Conservation (phyloP, 257 asterid species). For the Fraxinus anomala region DNA sequence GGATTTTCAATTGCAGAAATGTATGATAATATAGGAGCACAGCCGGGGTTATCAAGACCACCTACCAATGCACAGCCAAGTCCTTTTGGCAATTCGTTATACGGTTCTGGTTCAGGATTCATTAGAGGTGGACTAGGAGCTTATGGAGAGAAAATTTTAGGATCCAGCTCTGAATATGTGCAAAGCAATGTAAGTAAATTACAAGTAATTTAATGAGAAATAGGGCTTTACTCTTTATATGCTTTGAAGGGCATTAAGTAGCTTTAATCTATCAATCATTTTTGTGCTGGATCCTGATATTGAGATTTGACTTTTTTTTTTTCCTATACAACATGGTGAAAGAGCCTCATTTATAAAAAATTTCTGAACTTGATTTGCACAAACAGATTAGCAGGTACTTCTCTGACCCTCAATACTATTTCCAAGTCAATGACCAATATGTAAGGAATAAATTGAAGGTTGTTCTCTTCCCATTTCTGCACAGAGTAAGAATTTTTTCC, state of each 20-base stretch:
- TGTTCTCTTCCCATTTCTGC: constrained; percentile 18
- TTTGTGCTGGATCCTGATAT: not conserved
- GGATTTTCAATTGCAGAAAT: not conserved
- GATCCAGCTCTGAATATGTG: constrained; percentile 7
- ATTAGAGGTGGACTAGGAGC: constrained; percentile 9
- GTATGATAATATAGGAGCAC: not conserved
- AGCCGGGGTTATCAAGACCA: not conserved
- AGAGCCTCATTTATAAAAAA: not conserved
- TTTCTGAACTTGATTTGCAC: not conserved
- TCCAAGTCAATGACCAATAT: constrained; percentile 21
- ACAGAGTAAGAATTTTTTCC: constrained; percentile 14
- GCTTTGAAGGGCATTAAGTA: not conserved
- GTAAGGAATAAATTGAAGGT: constrained; percentile 5
- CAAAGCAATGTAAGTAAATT: constrained; percentile 10
- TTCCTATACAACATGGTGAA: not conserved
- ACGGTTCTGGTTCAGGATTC: constrained; percentile 1
- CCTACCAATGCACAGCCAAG: not conserved
- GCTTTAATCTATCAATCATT: not conserved
- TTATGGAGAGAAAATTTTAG: constrained; percentile 5
- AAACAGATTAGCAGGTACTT: constrained; percentile 17
- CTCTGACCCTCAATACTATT: constrained; percentile 21
- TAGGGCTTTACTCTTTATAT: not conserved
- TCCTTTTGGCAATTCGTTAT: not conserved
- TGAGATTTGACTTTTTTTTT: not conserved
- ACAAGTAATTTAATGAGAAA: not conserved